Base-by-base conservation (phyloP, 2,329 filamentous ascomycete genomes). In the Neofusicoccum parvum region DNA sequence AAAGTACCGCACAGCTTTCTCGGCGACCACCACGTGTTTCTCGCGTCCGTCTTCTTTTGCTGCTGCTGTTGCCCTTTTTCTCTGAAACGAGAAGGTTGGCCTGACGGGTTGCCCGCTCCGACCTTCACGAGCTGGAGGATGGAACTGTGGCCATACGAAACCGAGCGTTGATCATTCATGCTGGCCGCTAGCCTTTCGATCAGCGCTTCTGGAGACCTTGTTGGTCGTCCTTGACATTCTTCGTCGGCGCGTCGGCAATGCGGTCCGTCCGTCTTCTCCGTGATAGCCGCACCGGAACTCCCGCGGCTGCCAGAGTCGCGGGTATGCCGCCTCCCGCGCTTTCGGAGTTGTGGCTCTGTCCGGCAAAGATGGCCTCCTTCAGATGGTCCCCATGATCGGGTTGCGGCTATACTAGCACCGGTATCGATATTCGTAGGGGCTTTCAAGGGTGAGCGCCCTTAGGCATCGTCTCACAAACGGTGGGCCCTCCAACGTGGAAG, bases 41-140 rank as follows among this genome's bases (percentile, higher is more conserved):
- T 23, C 5, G 37, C 37, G n/a, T 45, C 37, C 14, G n/a, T 41
- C 10, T 50, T 50, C 6, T 50, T 56, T 32, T 43, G 11, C 37
- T 9, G n/a, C 39, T 39, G 17, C 51, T 27, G 46, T 17, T 49
- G 39, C 7, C 27, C 27, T 32, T 58, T 58, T 17, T 45, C 20
- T 58, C 27, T 58, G 53, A 58, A 58, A 58, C 53, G 12, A 17
- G 39, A 39, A 27, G 53, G 53, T 45, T 58, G 53, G 53, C 53
- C 53, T 58, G 20, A 45, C 23, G 39, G 39, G 53, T 4, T 45
- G 37, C 23, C 53, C 53, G 12, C 20, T 27, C 37, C 53, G 37
- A 41, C 53, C 53, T 45, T 58, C 53, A 45, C 53, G 37, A 58
- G 37, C 45, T 34, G 39, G 32, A 27, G 39, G 39, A 15, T 14